These are phyloP conservation scores for Xylariales sp. DNA, from an alignment of 2,329 filamentous ascomycete genomes.

Conservation along the genomic window DNA sequence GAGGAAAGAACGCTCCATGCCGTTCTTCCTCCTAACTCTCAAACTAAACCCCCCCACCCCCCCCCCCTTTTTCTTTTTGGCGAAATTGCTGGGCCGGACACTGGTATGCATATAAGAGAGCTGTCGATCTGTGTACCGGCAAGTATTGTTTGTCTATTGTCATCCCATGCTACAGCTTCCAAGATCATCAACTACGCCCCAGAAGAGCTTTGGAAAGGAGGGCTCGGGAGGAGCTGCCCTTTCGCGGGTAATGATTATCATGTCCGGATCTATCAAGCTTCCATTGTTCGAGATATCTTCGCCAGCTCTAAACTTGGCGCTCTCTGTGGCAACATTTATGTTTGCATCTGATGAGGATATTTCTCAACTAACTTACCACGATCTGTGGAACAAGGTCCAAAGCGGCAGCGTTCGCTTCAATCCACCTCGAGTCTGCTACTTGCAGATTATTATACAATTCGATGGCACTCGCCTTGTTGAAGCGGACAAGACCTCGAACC, in stretches of 20 bases:
- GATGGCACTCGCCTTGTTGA: neutral
- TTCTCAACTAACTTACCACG: neutral
- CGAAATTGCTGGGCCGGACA: too few relatives aligned
- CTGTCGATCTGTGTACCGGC: too few relatives aligned
- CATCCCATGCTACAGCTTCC: too few relatives aligned
- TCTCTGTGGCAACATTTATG: slow-evolving; percentile 5
- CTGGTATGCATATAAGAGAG: too few relatives aligned
- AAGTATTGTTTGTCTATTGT: too few relatives aligned
- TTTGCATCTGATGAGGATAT: slow-evolving; percentile 2
- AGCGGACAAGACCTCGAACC: neutral
- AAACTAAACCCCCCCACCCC: too few relatives aligned
- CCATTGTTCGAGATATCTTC: slow-evolving; percentile 3
- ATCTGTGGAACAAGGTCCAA: slow-evolving; percentile 1
- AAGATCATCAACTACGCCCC: too few relatives aligned
- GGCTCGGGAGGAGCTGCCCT: too few relatives aligned
- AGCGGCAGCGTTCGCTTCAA: slow-evolving; percentile 5
- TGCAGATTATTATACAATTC: slow-evolving; percentile 6
- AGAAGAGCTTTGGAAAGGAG: too few relatives aligned
- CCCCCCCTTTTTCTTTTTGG: too few relatives aligned
- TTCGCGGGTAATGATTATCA: neutral
- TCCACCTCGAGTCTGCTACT: slow-evolving; percentile 3
- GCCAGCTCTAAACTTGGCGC: neutral
- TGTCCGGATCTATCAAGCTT: slow-evolving; percentile 5
- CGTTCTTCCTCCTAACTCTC: too few relatives aligned
- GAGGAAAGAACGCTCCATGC: too few relatives aligned